Evolutionary conservation across 1,139 yeast species (phyloP).

Genomic region (Kurtzmaniella quercitrusa): DNA sequence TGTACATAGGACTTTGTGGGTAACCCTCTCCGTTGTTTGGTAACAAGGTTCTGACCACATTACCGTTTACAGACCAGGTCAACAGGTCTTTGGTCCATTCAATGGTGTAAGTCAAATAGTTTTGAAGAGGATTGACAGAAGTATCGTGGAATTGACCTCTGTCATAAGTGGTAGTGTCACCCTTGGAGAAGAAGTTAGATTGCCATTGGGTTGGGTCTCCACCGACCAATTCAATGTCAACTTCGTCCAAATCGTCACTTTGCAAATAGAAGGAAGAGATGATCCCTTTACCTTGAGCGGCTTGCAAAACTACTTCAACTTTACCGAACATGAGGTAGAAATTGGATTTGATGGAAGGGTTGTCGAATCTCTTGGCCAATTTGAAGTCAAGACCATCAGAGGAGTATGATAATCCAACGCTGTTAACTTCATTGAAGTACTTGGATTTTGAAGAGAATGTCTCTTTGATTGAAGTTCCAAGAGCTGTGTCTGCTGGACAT

Average conservation of each 20-base stretch:
- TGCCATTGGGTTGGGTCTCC: conserved; percentile 70
- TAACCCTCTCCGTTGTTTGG: conserved; percentile 55
- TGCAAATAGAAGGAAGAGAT: conserved; percentile 78
- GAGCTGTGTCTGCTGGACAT: conserved; percentile 48
- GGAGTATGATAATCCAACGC: conserved; percentile 21
- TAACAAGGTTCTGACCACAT: conserved; percentile 52
- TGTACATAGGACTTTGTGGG: conserved; percentile 76
- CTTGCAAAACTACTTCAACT: conserved; percentile 65
- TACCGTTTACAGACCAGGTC: conserved; percentile 62
- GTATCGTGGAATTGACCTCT: conserved; percentile 67
- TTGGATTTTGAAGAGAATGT: conserved; percentile 42
- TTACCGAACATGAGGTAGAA: conserved; percentile 86
- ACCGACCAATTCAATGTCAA: conserved; percentile 84
- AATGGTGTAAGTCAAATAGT: conserved; percentile 70
- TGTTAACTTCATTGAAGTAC: conserved; percentile 28
- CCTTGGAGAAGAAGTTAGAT: conserved; percentile 78
- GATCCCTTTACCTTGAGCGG: conserved; percentile 73
- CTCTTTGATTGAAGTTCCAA: conserved; percentile 50
- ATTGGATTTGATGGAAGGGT: conserved; percentile 70
- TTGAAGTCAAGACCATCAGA: conserved; percentile 55
- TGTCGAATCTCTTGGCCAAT: conserved; percentile 58
- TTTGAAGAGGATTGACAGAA: conserved; percentile 45
- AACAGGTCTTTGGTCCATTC: conserved; percentile 71
- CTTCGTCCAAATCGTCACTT: conserved; percentile 83
- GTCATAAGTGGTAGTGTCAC: conserved; percentile 69